phyloP scores from a whole-genome alignment of 768 basidiomycete genomes.

The Pholiota microspora region DNA sequence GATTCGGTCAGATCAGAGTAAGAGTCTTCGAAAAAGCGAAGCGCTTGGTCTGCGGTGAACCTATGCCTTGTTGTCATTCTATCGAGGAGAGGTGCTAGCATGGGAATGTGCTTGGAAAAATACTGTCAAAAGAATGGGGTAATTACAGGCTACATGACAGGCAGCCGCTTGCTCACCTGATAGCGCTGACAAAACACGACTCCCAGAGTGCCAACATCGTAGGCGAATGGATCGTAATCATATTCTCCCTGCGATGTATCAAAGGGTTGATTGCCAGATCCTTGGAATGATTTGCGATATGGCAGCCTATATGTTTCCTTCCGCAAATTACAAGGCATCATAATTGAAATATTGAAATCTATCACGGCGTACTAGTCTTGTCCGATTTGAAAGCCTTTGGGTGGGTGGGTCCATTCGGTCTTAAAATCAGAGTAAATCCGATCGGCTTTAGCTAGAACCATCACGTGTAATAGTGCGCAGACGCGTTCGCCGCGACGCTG shows the following conservation, averaged over 20 bases:
- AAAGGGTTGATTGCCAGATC: not conserved
- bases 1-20: not conserved
- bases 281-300: conserved; percentile 9
- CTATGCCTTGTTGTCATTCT: conserved; percentile 20
- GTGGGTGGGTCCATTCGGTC: no score
- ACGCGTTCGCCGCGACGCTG: no score
- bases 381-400: no score
- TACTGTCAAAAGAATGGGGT: conserved; percentile 11
- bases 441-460: no score
- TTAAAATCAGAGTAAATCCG: no score
- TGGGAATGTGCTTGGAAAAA: conserved; percentile 15
- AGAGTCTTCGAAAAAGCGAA: conserved; percentile 22
- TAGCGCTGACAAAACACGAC: conserved; percentile 1
- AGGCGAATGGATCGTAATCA: conserved; percentile 27
- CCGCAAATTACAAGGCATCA: conserved; percentile 13
- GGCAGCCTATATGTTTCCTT: conserved; percentile 9
- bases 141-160: not conserved
- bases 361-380: conserved; percentile 20
- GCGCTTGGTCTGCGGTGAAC: conserved; percentile 24
- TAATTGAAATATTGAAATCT: conserved; percentile 22
- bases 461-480: no score
- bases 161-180: conserved; percentile 13
- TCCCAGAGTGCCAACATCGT: conserved; percentile 24
- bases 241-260: conserved; percentile 22
- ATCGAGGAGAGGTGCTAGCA: conserved; percentile 28